Base-by-base conservation (phyloP, 2,329 filamentous ascomycete species). In the Aspergillus felis region DNA sequence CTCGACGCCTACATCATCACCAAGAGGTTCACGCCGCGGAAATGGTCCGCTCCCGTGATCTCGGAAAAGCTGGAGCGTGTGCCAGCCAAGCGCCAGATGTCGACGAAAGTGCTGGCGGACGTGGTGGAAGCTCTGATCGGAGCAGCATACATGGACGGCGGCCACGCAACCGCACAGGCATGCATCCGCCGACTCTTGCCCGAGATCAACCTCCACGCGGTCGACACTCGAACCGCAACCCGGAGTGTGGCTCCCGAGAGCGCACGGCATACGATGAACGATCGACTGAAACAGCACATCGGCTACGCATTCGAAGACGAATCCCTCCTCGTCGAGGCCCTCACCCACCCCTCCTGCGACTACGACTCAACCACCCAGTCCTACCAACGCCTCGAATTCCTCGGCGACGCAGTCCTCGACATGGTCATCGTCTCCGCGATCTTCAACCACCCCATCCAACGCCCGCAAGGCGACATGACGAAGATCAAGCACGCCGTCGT, bases 321-420 rank as follows among this genome's bases (percentile, higher is more conserved):
- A 61, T 69, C 80, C 0, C 77, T 96, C 0, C 80, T 97, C 0
- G 68, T 89, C 0, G 90, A 97, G 74, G 89, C 92, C 2, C 79
- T 93, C 51, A 96, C 92, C 0, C 92, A 97, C 68, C 78, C 85
- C 0, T 92, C 90, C 0, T 81, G 79, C 52, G 78, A 78, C 29
- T 73, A 76, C 17, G 77, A 81, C 4, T 78, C 78, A 2, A 79
- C 74, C 24, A 81, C 85, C 12, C 72, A 75, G 38, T 83, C 81
- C 0, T 86, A 87, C 65, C 89, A 97, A 63, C 84, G 92, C 0
- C 82, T 97, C 1, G 93, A 97, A 68, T 96, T 94, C 66, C 77
- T 97, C 0, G 93, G 93, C 1, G 93, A 97, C 65, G 84, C 91
- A 0, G 79, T 97, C 2, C 83, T 97, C 0, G 93, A 97, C 72